phyloP scores from a whole-genome alignment of 2,329 filamentous ascomycete species.

The Bipolaris gigantea region DNA sequence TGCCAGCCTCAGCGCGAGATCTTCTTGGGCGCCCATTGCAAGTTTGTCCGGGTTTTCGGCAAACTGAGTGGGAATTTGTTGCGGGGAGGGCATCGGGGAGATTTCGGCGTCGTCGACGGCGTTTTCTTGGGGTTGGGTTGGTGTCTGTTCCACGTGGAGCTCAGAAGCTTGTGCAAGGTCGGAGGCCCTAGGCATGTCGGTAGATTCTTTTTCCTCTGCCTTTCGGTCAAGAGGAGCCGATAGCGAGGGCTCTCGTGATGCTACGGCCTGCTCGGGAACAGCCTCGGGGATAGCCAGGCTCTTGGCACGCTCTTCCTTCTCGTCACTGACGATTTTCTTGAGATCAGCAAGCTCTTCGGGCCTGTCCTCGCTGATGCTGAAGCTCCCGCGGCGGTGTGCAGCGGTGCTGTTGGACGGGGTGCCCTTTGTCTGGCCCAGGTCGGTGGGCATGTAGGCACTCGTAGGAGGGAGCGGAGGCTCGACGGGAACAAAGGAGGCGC shows the following conservation, averaged over 20 bases:
- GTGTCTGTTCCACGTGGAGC: neutral
- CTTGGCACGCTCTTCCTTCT: conserved; percentile 45
- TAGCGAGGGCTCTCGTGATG: conserved; percentile 43
- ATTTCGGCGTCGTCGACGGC: neutral
- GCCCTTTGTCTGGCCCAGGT: conserved; percentile 32
- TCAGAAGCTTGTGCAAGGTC: conserved; percentile 33
- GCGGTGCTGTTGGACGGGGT: conserved; percentile 34
- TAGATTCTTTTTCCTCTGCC: conserved; percentile 24
- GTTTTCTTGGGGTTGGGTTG: conserved; percentile 7
- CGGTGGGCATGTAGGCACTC: conserved; percentile 30
- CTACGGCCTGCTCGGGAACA: conserved; percentile 49
- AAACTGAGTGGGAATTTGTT: conserved; percentile 3
- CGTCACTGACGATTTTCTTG: conserved; percentile 46
- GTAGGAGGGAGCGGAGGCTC: conserved; percentile 23
- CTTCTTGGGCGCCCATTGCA: conserved; percentile 48
- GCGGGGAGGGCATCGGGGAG: neutral
- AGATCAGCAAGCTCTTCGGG: conserved; percentile 41
- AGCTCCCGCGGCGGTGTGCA: conserved; percentile 46
- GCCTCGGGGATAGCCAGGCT: conserved; percentile 42
- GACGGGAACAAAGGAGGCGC: conserved; percentile 54
- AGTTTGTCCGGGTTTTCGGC: conserved; percentile 50
- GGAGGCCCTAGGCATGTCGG: conserved; percentile 37
- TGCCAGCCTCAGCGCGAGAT: conserved; percentile 46
- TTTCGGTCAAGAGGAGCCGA: conserved; percentile 38
- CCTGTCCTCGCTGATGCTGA: conserved; percentile 45